Base-by-base conservation (phyloP, 257 asterid genomes). In the Thymus mandschuricus region DNA sequence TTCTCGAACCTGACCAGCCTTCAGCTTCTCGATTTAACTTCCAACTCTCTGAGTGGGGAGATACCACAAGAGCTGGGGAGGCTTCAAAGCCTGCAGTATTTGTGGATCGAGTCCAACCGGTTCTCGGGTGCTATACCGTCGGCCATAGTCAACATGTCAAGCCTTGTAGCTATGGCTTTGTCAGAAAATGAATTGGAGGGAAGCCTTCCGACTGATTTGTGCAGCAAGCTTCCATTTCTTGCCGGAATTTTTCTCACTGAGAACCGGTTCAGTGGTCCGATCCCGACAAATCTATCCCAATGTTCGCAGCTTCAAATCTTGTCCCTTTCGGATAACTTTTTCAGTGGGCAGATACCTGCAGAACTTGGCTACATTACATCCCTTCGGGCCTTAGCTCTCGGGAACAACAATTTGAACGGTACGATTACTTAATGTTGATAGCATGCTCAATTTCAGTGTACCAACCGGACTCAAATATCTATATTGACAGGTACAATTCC, bases 401-500 rank as follows among this genome's bases (percentile, higher is more conserved):
- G 69, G 2, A 10, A 27, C 1, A 64, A 64, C 69, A 28, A 44
- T 11, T 64, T 64, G 27, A 44, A 44, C 3, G 69, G 69, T 64
- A 64, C 4, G 15, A 52, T 6, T 5, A 15, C 2, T 30, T 15
- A 6, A 51, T 51, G 57, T 0, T 1, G 0, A 45, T 45, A 21
- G 21, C 4, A 45, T 45, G 5, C 3, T 45, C 15, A 9, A 67
- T 66, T 33, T 21, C 21, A 21, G 21, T 35, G 30, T 51, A 15
- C 21, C 31, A 15, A 15, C 21, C 21, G 21, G 21, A 21, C 21
- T 21, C 21, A 21, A 21, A 21, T 21, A 21, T 21, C 21, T 21
- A 21, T 21, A 21, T 21, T 21, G 15, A 41, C 62, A 71, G 74
- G 78, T 59, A 28, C 11, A 3, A 27, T 72, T 11, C 82, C 82